These are phyloP conservation scores for Hymenoscyphus infarciens DNA, from an alignment of 2,329 filamentous ascomycete genomes.

Conservation along the genomic window DNA sequence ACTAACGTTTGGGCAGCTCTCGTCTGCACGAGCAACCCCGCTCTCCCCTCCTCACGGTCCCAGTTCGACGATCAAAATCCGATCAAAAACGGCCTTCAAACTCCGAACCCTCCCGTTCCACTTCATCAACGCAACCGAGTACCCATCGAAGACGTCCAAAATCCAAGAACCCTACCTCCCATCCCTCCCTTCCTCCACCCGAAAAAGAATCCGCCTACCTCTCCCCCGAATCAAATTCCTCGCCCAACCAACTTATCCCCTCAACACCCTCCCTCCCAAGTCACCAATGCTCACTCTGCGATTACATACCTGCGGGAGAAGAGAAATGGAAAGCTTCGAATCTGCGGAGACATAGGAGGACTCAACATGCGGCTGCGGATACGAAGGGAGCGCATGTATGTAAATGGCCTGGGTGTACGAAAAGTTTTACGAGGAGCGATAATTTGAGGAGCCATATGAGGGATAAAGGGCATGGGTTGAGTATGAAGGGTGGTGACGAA, in stretches of 20 bases:
- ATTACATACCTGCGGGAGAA: constrained; percentile 24
- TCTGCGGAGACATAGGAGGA: constrained; percentile 27
- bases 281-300: constrained; percentile 22
- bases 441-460: constrained; percentile 28
- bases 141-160: background rate
- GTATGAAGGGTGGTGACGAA: background rate
- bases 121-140: background rate
- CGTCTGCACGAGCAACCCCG: background rate
- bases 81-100: background rate
- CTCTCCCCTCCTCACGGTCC: background rate
- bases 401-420: constrained; percentile 21
- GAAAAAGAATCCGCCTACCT: background rate
- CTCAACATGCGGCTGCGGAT: constrained; percentile 21
- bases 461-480: constrained; percentile 22
- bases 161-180: background rate
- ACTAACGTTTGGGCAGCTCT: background rate
- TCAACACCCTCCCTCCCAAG: background rate
- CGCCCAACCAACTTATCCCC: no score
- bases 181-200: background rate
- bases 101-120: background rate
- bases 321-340: constrained; percentile 32
- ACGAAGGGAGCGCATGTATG: constrained; percentile 20
- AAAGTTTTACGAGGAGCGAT: constrained; percentile 27
- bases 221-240: no score
- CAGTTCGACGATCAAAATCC: background rate